Base-by-base conservation (phyloP, 2,329 filamentous ascomycete species). In the Didymella exigua region DNA sequence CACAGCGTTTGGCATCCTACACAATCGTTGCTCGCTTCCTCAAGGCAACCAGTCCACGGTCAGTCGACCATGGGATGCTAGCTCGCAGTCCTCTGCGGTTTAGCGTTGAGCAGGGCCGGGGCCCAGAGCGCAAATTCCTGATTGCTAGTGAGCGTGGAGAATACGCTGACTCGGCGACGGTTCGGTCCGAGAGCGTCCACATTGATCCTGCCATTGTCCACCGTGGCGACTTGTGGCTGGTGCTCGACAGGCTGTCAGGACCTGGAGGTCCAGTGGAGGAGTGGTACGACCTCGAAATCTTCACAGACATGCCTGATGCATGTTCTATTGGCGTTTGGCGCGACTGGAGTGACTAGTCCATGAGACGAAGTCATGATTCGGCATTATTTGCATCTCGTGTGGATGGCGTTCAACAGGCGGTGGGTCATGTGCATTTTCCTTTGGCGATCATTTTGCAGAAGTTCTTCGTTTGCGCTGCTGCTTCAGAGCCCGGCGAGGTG, bases 191-290 rank as follows among this genome's bases (percentile, higher is more conserved):
- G 13, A 88, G 93, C 60, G 82, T 96, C 46, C 88, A 96, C 75
- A 76, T 96, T 36, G 85, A 86, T 38, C 89, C 90, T 0, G 81
- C 78, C n/a, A 75, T 83, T 60, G 77, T 80, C 53, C 76, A 43
- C 16, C 76, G 75, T 9, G 82, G 83, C 18, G 87, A 87, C 16
- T 73, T 92, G 53, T 96, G 89, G 89, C 79, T 97, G 48, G 88
- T 96, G 5, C 78, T 97, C 36, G 92, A 97, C 75, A 83, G 89
- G 61, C 83, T 93, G 66, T 89, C 86, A n/a, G 83, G 82, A 10
- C 79, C 79, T 38, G 76, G 76, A 5, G 80, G 73, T 34, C 67
- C 72, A 49, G 69, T 64, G 47, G 77, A 78, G 49, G 81, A 84
- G 67, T 74, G 78, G 52, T 82, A 90, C 50, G 69, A 75, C 7